Conservation (phyloP, 169 alveolate species). For the Prorocentrum cordatum region DNA sequence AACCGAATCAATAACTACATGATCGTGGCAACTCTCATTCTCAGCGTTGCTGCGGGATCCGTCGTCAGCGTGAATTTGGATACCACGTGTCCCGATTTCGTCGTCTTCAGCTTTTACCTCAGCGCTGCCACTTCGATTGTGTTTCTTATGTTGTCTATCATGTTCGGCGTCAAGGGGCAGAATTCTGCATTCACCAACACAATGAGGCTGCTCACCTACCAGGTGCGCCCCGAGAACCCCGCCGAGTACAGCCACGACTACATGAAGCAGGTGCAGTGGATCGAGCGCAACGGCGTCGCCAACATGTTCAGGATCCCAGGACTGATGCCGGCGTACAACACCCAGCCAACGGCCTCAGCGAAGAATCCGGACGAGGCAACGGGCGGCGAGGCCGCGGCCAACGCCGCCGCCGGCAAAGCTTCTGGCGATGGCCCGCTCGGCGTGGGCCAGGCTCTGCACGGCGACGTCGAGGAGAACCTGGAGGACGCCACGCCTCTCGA, state of each 20-base stretch:
- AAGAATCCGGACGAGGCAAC: not conserved
- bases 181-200: constrained; percentile 63
- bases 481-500: not conserved
- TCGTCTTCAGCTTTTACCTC: constrained; percentile 25
- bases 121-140: not conserved
- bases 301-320: not conserved
- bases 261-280: constrained; percentile 62
- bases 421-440: not conserved
- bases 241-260: constrained; percentile 62
- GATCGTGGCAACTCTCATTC: constrained; percentile 56
- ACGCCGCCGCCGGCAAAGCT: not conserved
- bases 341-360: not conserved
- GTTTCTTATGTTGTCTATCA: not conserved
- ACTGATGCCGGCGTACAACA: not conserved
- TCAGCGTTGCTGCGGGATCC: constrained; percentile 51
- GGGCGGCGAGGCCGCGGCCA: not conserved
- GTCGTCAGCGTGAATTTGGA: not conserved
- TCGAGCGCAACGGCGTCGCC: not conserved
- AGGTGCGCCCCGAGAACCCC: constrained; percentile 66
- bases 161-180: constrained; percentile 64
- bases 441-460: not conserved
- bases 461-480: not conserved
- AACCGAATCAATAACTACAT: constrained; percentile 32
- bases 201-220: constrained; percentile 60
- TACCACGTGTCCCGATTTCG: constrained; percentile 1